Evolutionary conservation across 139 green algal species (phyloP).

Genomic region (Asterochloris sp.): DNA sequence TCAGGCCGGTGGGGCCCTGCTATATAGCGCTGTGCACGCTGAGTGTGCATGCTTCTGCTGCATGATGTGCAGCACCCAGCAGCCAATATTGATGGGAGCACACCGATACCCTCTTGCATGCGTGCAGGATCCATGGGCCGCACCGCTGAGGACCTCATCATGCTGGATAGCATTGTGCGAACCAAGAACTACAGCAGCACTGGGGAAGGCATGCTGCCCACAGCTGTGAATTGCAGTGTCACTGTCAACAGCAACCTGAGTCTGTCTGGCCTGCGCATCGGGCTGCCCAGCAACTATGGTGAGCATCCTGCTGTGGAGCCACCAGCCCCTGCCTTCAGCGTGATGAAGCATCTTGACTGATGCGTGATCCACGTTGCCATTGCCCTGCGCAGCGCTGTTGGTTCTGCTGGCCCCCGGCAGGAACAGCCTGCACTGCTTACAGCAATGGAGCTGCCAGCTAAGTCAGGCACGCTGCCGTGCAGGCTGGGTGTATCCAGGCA

Average conservation of each 20-base stretch:
- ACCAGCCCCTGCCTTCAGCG: no score
- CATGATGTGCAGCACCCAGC: neutral
- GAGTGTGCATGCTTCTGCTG: neutral
- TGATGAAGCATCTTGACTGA: no score
- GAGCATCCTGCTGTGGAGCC: no score
- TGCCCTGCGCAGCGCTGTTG: no score
- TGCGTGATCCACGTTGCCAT: no score
- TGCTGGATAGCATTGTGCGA: constrained; percentile 22
- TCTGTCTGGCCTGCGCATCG: constrained; percentile 9
- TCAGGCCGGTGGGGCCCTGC: neutral
- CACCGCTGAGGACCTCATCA: constrained; percentile 9
- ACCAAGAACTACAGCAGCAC: neutral
- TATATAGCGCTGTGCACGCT: neutral
- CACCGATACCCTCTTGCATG: neutral
- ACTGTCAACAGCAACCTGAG: constrained; percentile 6
- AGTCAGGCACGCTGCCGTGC: no score
- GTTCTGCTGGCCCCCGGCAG: no score
- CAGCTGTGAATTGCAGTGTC: constrained; percentile 2
- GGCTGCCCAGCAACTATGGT: constrained; percentile 5
- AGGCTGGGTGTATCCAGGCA: no score
- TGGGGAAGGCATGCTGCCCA: neutral
- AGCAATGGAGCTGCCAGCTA: no score
- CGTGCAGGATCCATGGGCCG: neutral
- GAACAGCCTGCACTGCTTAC: no score
- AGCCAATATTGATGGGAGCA: neutral